Conservation (phyloP, 805 yeast genomes). For the Yarrowia divulgata region DNA sequence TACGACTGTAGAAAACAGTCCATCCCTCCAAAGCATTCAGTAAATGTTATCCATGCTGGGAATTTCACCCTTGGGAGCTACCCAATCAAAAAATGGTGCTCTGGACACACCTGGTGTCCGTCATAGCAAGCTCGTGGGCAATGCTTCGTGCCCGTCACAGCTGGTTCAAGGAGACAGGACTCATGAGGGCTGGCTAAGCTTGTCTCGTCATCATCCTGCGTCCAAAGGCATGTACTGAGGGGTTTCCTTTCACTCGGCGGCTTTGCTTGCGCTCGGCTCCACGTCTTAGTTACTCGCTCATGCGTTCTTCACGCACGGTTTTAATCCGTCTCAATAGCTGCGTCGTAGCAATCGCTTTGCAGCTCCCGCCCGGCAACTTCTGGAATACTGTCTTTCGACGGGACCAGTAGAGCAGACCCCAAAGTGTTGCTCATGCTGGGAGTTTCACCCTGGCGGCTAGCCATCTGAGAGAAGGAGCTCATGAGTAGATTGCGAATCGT, state of each 20-base stretch:
- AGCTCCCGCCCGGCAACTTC: background rate
- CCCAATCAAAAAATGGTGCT: background rate
- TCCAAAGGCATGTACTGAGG: constrained; percentile 3
- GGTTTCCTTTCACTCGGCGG: constrained; percentile 10
- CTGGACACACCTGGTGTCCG: background rate
- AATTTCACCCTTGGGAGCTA: constrained; percentile 9
- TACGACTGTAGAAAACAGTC: background rate
- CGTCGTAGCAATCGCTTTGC: background rate
- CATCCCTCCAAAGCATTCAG: constrained; percentile 4
- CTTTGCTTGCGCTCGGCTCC: constrained; percentile 3
- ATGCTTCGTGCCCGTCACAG: constrained; percentile 14
- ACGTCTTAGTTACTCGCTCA: constrained; percentile 8
- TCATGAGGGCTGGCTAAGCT: constrained; percentile 2
- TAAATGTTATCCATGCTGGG: constrained; percentile 6
- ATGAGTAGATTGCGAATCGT: background rate
- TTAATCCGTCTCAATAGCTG: background rate
- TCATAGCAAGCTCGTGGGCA: constrained; percentile 7
- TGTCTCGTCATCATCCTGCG: constrained; percentile 1
- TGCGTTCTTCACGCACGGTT: background rate
- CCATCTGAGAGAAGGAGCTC: background rate
- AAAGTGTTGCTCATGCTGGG: no score
- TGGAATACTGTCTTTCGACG: background rate
- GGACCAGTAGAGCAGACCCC: no score
- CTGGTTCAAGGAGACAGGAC: constrained; percentile 2
- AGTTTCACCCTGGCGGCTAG: no score